These are phyloP conservation scores for Stephania cephalantha DNA, from an alignment of 164 flowering plant genomes.

Conservation along the genomic window DNA sequence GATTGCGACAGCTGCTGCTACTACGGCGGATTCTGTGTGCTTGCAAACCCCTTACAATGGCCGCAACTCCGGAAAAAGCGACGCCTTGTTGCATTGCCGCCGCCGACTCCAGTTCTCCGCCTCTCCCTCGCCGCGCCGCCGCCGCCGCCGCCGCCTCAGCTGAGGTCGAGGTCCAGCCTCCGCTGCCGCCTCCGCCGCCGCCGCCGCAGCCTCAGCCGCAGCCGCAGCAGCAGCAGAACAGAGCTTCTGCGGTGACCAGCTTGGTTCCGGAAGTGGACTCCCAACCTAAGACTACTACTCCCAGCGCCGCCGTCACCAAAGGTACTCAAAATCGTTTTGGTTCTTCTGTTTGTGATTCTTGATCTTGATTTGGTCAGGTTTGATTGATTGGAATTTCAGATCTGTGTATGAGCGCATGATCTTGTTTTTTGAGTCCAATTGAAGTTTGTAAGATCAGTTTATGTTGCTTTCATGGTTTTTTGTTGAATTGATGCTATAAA, in stretches of 20 bases:
- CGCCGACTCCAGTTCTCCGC: neutral
- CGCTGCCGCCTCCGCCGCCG: neutral
- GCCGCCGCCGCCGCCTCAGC: conserved; percentile 14
- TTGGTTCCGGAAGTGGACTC: conserved; percentile 51
- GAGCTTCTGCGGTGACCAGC: conserved; percentile 28
- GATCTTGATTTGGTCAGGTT: neutral
- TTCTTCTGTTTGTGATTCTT: neutral
- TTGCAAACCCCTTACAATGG: conserved; percentile 83
- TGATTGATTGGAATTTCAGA: neutral
- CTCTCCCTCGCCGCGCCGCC: conserved; percentile 11
- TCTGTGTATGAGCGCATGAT: neutral
- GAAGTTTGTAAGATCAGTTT: too few species aligned
- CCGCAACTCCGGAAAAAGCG: conserved; percentile 87
- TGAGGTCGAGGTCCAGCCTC: conserved; percentile 10
- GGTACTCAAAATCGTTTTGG: conserved; percentile 14
- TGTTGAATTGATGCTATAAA: too few species aligned
- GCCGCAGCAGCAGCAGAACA: conserved; percentile 23
- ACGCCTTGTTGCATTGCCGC: conserved; percentile 30
- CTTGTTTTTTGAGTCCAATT: neutral
- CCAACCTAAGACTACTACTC: conserved; percentile 33
- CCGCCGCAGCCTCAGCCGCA: neutral
- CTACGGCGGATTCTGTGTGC: conserved; percentile 70
- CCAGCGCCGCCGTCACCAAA: conserved; percentile 37
- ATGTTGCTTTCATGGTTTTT: too few species aligned
- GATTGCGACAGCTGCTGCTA: conserved; percentile 31